Conservation (phyloP, 2,329 filamentous ascomycete genomes). For the Paracorniculantispora psalliotae region DNA sequence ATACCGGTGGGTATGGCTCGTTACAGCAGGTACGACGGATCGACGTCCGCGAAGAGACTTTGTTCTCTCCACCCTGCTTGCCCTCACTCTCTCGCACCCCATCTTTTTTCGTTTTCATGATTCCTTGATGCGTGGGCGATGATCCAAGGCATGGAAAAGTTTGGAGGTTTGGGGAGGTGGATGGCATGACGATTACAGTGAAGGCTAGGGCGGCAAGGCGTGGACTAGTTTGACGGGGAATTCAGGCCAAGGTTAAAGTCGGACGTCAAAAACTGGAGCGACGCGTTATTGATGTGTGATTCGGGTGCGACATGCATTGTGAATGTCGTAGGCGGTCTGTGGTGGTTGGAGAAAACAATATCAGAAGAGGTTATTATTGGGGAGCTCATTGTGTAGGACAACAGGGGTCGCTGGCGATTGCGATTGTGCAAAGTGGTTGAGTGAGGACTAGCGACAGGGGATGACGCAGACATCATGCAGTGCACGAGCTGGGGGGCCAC, state of each 20-base stretch:
- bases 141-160: background rate
- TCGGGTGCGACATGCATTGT: too few relatives aligned
- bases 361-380: background rate
- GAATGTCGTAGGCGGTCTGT: background rate
- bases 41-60: background rate
- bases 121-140: background rate
- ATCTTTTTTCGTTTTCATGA: background rate
- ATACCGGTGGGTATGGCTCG: background rate
- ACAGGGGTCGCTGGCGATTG: background rate
- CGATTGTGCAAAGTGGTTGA: background rate
- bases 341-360: background rate
- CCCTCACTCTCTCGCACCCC: background rate
- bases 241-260: background rate
- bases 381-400: background rate
- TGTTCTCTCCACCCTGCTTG: slow-evolving; percentile 1
- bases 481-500: background rate
- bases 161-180: background rate
- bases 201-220: background rate
- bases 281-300: background rate
- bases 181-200: slow-evolving; percentile 2
- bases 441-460: background rate
- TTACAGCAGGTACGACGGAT: background rate
- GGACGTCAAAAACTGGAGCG: background rate
- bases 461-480: slow-evolving; percentile 1
- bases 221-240: background rate